These are phyloP conservation scores for Alisma plantagoaquatica DNA, from an alignment of 106 monocot genomes.

Conservation along the genomic window DNA sequence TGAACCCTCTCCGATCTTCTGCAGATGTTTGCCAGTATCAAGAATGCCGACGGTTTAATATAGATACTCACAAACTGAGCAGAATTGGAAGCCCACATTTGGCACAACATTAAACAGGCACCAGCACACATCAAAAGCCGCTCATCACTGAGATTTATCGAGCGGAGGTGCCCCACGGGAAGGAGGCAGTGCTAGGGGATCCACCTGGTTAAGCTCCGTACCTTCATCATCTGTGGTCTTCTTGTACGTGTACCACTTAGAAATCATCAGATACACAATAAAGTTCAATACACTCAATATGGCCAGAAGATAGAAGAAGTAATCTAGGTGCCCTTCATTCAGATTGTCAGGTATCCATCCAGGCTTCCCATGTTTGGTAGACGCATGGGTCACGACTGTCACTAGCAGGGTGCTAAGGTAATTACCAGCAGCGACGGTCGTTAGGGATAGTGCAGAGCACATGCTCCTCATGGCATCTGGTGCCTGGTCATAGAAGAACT, in stretches of 20 bases:
- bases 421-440: slow-evolving; percentile 22
- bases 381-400: slow-evolving; percentile 7
- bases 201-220: too few species aligned
- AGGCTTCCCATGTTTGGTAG: slow-evolving; percentile 15
- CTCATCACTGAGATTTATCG: too few species aligned
- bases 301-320: slow-evolving; percentile 30
- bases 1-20: too few species aligned
- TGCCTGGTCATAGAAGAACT: slow-evolving; percentile 55
- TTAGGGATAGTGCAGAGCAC: slow-evolving; percentile 31
- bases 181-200: too few species aligned
- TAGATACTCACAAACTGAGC: too few species aligned
- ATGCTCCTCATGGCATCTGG: slow-evolving; percentile 47
- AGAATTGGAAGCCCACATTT: too few species aligned
- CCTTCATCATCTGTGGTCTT: slow-evolving; percentile 14
- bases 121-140: too few species aligned
- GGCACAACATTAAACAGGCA: too few species aligned
- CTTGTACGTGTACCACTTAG: background rate
- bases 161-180: too few species aligned
- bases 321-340: slow-evolving; percentile 30
- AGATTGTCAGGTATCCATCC: slow-evolving; percentile 43
- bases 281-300: slow-evolving; percentile 20
- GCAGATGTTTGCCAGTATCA: too few species aligned
- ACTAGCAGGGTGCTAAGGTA: slow-evolving; percentile 30
- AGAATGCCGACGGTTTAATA: too few species aligned
- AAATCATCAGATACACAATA: background rate